Evolutionary conservation across 305 asterid genomes (phyloP).

Genomic region (Plantago coronopus): DNA sequence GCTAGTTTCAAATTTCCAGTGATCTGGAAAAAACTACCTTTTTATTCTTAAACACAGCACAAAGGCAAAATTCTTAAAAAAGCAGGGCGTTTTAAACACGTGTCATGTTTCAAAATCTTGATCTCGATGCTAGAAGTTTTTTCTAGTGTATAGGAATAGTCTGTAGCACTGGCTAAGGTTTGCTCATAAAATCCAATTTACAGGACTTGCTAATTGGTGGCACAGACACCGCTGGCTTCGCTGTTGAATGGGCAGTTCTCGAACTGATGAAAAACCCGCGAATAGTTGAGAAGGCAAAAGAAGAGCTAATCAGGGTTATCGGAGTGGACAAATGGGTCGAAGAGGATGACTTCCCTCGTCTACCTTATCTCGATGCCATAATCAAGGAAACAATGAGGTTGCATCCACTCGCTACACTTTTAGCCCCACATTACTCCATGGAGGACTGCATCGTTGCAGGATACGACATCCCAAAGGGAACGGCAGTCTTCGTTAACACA

Average conservation of each 20-base stretch:
- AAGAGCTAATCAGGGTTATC: conserved; percentile 27
- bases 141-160: too few species aligned
- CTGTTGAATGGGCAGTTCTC: conserved; percentile 28
- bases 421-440: too few species aligned
- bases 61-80: too few species aligned
- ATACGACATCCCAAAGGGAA: too few species aligned
- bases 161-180: not conserved
- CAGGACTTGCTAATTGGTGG: conserved; percentile 33
- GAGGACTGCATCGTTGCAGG: conserved; percentile 32
- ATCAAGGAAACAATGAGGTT: too few species aligned
- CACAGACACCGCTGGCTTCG: conserved; percentile 25
- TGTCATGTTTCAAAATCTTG: too few species aligned
- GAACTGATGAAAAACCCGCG: conserved; percentile 28
- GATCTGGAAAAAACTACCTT: too few species aligned
- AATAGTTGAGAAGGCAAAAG: conserved; percentile 24
- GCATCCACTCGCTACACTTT: too few species aligned
- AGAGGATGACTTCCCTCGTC: conserved; percentile 24
- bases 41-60: too few species aligned
- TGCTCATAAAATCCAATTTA: not conserved
- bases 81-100: too few species aligned
- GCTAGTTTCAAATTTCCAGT: too few species aligned
- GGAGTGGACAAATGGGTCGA: conserved; percentile 32
- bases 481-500: conserved; percentile 18
- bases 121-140: too few species aligned
- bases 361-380: conserved; percentile 27